These are phyloP conservation scores for Cercospora sp. DNA, from an alignment of 2,329 filamentous ascomycete species.

Conservation along the genomic window DNA sequence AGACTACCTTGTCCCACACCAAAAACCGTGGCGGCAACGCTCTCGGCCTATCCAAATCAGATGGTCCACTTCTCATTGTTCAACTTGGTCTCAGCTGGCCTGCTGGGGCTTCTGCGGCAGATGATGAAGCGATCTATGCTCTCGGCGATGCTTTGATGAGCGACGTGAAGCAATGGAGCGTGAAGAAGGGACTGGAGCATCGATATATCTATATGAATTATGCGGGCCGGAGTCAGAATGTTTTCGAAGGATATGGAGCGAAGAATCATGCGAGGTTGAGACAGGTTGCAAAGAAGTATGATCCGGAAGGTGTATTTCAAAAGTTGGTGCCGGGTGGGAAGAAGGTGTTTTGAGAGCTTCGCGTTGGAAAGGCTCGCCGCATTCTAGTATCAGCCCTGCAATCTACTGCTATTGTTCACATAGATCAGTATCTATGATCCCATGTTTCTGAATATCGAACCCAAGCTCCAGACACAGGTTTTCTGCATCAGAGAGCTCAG, in stretches of 20 bases:
- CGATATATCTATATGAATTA: slow-evolving; percentile 26
- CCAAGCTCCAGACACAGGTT: background rate
- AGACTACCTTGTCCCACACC: slow-evolving; percentile 7
- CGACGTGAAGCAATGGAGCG: slow-evolving; percentile 8
- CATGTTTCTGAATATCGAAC: background rate
- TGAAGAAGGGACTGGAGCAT: slow-evolving; percentile 1
- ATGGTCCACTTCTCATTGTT: slow-evolving; percentile 19
- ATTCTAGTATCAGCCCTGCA: background rate
- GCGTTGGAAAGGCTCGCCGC: background rate
- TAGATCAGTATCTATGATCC: background rate
- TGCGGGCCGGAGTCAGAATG: slow-evolving; percentile 17
- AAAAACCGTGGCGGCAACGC: slow-evolving; percentile 20
- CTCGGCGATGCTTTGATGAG: background rate
- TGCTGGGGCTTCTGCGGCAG: background rate
- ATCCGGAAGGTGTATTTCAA: slow-evolving; percentile 23
- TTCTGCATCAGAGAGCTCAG: background rate
- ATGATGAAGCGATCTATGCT: slow-evolving; percentile 6
- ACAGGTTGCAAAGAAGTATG: slow-evolving; percentile 14
- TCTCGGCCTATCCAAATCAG: slow-evolving; percentile 10
- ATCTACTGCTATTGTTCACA: background rate
- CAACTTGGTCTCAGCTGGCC: slow-evolving; percentile 11
- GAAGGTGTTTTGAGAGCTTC: background rate
- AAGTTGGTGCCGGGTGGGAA: slow-evolving; percentile 16
- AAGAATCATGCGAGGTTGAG: slow-evolving; percentile 21
- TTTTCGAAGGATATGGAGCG: slow-evolving; percentile 25